A percentile compares a stretch with the other conserved stretches of the same genome.
These are phyloP conservation scores for Scutellaria barbata DNA, from an alignment of 257 asterid species.

Conservation along the genomic window DNA sequence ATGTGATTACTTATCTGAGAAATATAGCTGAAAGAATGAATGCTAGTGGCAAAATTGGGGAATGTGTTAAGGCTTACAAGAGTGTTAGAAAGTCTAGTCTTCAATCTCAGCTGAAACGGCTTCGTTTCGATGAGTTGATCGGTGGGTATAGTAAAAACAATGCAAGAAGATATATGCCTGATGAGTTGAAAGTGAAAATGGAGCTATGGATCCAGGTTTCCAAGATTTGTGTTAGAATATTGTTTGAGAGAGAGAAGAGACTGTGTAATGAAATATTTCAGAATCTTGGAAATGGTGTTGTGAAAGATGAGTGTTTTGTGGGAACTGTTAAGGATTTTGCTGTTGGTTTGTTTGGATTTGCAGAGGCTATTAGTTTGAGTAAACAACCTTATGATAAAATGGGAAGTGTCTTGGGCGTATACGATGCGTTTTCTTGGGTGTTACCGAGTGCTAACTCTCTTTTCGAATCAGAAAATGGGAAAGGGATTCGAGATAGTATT, in stretches of 20 bases:
- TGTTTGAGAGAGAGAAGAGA: slow-evolving; percentile 45
- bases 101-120: slow-evolving; percentile 37
- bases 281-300: slow-evolving; percentile 5
- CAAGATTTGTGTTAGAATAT: slow-evolving; percentile 45
- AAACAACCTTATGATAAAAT: slow-evolving; percentile 36
- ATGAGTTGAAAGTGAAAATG: slow-evolving; percentile 46
- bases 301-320: slow-evolving; percentile 43
- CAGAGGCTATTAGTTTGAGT: slow-evolving; percentile 34
- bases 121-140: slow-evolving; percentile 43
- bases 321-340: slow-evolving; percentile 51
- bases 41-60: slow-evolving; percentile 28
- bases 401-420: slow-evolving; percentile 40
- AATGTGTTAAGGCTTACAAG: slow-evolving; percentile 39
- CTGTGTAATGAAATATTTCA: slow-evolving; percentile 42
- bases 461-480: slow-evolving; percentile 36
- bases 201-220: slow-evolving; percentile 47
- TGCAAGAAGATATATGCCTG: slow-evolving; percentile 22
- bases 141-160: slow-evolving; percentile 9
- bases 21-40: slow-evolving; percentile 47
- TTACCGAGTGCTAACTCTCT: slow-evolving; percentile 32
- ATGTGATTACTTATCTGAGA: slow-evolving; percentile 35
- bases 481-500: slow-evolving; percentile 13
- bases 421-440: slow-evolving; percentile 36
- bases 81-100: slow-evolving; percentile 33
- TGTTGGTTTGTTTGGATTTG: slow-evolving; percentile 37